phyloP scores from a whole-genome alignment of 2,329 filamentous ascomycete species.

The Exophiala viscosa region DNA sequence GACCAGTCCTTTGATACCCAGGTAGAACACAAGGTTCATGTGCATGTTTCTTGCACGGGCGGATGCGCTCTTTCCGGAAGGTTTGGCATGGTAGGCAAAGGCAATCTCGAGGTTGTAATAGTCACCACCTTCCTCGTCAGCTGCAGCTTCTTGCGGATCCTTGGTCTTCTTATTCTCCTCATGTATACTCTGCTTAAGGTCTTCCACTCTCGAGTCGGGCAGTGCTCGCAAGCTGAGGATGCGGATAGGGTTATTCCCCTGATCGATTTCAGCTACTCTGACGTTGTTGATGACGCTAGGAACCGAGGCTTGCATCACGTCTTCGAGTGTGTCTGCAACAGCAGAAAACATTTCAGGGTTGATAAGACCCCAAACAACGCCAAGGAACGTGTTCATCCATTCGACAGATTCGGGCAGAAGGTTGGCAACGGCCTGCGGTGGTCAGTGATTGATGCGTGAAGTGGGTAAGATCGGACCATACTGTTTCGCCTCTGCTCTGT shows the following conservation, averaged over 20 bases:
- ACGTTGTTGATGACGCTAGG: conserved; percentile 91
- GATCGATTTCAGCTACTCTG: conserved; percentile 88
- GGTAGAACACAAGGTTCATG: conserved; percentile 91
- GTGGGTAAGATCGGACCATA: conserved; percentile 33
- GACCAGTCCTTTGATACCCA: conserved; percentile 84
- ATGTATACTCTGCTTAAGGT: conserved; percentile 77
- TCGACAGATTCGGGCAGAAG: conserved; percentile 88
- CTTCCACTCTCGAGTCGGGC: conserved; percentile 73
- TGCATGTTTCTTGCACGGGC: conserved; percentile 93
- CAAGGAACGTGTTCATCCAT: conserved; percentile 90
- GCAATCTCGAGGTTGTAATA: conserved; percentile 91
- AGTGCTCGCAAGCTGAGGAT: conserved; percentile 83
- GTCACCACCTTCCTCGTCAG: conserved; percentile 83
- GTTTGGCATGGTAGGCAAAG: conserved; percentile 85
- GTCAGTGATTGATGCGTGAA: background rate
- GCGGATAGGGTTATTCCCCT: conserved; percentile 84
- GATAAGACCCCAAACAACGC: conserved; percentile 82
- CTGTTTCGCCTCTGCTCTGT: conserved; percentile 74
- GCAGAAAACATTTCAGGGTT: conserved; percentile 94
- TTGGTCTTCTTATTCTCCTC: conserved; percentile 75
- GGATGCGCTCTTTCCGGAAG: conserved; percentile 64
- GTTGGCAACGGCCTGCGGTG: conserved; percentile 68
- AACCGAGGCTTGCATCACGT: conserved; percentile 95
- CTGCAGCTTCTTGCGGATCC: conserved; percentile 80
- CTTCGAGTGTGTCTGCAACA: conserved; percentile 87